These are phyloP conservation scores for Lodderomyces jiufengensis DNA, from an alignment of 1,139 yeast genomes.

Conservation along the genomic window DNA sequence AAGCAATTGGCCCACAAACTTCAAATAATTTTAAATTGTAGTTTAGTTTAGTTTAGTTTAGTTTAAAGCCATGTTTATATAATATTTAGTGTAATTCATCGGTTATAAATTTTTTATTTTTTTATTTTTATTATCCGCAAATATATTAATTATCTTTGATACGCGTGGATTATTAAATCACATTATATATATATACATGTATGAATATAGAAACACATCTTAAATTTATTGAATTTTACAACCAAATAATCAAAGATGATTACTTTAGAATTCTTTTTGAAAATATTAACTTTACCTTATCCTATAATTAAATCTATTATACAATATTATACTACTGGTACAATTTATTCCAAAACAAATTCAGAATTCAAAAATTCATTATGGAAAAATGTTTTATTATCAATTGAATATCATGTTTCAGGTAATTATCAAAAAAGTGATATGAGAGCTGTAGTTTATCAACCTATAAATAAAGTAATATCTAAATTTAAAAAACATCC, in stretches of 20 bases:
- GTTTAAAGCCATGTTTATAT: too few relatives aligned
- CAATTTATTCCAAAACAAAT: constrained; percentile 28
- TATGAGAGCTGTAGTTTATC: constrained; percentile 12
- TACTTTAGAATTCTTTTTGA: constrained; percentile 9
- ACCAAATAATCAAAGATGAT: constrained; percentile 10
- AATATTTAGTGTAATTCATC: too few relatives aligned
- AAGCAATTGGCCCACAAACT: constrained; percentile 20
- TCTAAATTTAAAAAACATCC: constrained; percentile 11
- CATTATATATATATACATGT: too few relatives aligned
- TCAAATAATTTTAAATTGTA: constrained; percentile 25
- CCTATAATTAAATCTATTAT: constrained; percentile 19
- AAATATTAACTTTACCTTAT: constrained; percentile 18
- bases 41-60: too few relatives aligned
- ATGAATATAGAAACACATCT: too few relatives aligned
- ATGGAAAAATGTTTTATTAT: constrained; percentile 27
- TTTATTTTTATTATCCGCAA: too few relatives aligned
- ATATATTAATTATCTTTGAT: too few relatives aligned
- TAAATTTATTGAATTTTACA: too few relatives aligned
- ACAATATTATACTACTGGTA: constrained; percentile 32
- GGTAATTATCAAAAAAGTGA: constrained; percentile 16
- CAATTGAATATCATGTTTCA: constrained; percentile 26
- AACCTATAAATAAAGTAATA: constrained; percentile 12
- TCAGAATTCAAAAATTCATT: constrained; percentile 28
- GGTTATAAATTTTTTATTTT: background rate
- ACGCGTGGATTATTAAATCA: too few relatives aligned